Conservation (phyloP, 495 filamentous ascomycete species). For the Penicillium coffeae region DNA sequence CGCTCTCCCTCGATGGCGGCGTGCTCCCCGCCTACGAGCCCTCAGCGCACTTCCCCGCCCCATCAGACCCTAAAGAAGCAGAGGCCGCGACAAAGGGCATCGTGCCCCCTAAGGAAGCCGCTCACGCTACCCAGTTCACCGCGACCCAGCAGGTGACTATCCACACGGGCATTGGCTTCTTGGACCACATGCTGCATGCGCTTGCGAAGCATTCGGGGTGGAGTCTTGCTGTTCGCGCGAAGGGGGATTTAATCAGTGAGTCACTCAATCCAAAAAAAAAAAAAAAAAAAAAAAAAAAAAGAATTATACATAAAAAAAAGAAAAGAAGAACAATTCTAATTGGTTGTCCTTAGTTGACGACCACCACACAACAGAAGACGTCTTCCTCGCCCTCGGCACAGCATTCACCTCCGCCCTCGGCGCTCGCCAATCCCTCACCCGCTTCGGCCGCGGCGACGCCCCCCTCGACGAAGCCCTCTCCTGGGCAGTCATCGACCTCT, state of each 20-base stretch:
- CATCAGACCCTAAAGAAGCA: constrained; percentile 35
- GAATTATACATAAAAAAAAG: too few relatives aligned
- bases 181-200: constrained; percentile 98
- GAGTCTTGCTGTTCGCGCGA: constrained; percentile 75
- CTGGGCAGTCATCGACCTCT: constrained; percentile 90
- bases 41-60: constrained; percentile 38
- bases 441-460: constrained; percentile 86
- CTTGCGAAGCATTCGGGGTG: constrained; percentile 93
- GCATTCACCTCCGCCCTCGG: constrained; percentile 79
- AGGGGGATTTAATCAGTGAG: constrained; percentile 87
- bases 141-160: constrained; percentile 79
- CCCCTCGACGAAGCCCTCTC: constrained; percentile 95
- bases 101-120: constrained; percentile 71
- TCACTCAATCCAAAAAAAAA: too few relatives aligned
- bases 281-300: too few relatives aligned
- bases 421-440: constrained; percentile 70
- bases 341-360: too few relatives aligned
- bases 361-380: constrained; percentile 97
- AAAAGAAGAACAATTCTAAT: too few relatives aligned
- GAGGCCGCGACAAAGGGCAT: constrained; percentile 65
- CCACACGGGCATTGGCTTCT: constrained; percentile 94
- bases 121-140: constrained; percentile 78
- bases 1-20: constrained; percentile 90
- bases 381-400: constrained; percentile 81
- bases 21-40: constrained; percentile 59